A percentile compares a stretch with the other conserved stretches of the same genome.
Evolutionary conservation across 1,284 basidiomycete species (phyloP).

Genomic region (Schizophyllum amplum): DNA sequence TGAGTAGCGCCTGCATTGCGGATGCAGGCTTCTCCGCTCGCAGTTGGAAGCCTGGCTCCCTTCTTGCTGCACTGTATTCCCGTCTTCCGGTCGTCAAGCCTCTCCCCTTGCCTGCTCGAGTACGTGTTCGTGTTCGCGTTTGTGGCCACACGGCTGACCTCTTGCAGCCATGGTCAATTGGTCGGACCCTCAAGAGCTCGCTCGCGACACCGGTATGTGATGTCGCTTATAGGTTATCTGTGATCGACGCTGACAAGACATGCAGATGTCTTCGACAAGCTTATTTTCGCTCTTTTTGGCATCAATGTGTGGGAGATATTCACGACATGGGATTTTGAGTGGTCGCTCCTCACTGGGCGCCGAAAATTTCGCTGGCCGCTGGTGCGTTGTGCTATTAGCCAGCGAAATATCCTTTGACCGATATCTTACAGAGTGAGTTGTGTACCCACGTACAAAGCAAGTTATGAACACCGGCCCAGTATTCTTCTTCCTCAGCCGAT

Average conservation of each 20-base stretch:
- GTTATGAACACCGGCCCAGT: conserved; percentile 28
- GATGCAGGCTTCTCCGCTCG: neutral
- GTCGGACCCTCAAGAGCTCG: conserved; percentile 39
- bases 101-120: neutral
- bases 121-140: neutral
- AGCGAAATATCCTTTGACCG: neutral
- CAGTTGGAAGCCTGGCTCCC: neutral
- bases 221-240: neutral
- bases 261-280: conserved; percentile 47
- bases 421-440: conserved; percentile 7
- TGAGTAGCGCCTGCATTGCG: neutral
- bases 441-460: neutral
- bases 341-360: conserved; percentile 46
- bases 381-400: conserved; percentile 30
- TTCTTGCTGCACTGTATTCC: conserved; percentile 1
- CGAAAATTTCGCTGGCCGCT: conserved; percentile 58
- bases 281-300: conserved; percentile 54
- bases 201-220: conserved; percentile 37
- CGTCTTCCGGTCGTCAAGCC: neutral
- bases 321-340: conserved; percentile 55
- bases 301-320: conserved; percentile 62
- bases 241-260: neutral
- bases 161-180: conserved; percentile 44
- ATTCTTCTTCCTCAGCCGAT: conserved; percentile 62
- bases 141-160: neutral